Conservation (phyloP, 2,329 filamentous ascomycete genomes). For the Colletotrichum magnum region DNA sequence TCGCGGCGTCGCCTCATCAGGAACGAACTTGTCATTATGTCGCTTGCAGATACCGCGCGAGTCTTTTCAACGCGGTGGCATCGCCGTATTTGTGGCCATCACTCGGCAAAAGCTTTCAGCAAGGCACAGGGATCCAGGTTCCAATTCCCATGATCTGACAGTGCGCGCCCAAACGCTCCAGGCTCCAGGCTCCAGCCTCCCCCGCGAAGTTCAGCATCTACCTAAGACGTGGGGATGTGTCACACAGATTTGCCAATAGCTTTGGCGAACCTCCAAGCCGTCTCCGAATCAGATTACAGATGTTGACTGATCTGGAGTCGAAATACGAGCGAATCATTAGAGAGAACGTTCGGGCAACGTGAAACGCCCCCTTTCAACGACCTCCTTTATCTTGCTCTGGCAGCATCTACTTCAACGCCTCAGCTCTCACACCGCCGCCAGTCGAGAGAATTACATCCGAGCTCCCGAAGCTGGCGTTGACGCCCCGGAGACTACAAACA, state of each 20-base stretch:
- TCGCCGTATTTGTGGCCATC: not conserved
- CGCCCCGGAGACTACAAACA: not conserved
- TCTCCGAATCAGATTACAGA: not conserved
- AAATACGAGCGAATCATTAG: not conserved
- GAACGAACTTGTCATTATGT: not conserved
- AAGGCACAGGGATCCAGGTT: too few relatives aligned
- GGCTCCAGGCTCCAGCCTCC: too few relatives aligned
- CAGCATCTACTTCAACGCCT: not conserved
- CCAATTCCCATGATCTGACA: not conserved
- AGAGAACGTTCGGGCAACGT: too few relatives aligned
- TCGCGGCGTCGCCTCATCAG: not conserved
- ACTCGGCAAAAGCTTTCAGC: not conserved
- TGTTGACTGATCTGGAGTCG: not conserved
- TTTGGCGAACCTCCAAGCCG: not conserved
- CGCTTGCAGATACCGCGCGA: not conserved
- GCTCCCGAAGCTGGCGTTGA: constrained; percentile 3
- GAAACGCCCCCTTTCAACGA: not conserved
- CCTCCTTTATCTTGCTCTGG: not conserved
- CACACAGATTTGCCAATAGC: constrained; percentile 9
- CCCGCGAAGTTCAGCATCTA: not conserved
- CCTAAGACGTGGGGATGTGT: constrained; percentile 6
- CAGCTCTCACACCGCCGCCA: not conserved
- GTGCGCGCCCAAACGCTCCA: not conserved
- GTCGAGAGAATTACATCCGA: not conserved
- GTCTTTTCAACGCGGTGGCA: too few relatives aligned